Base-by-base conservation (phyloP, 108 stramenopile genomes). In the Fragilaria radians region DNA sequence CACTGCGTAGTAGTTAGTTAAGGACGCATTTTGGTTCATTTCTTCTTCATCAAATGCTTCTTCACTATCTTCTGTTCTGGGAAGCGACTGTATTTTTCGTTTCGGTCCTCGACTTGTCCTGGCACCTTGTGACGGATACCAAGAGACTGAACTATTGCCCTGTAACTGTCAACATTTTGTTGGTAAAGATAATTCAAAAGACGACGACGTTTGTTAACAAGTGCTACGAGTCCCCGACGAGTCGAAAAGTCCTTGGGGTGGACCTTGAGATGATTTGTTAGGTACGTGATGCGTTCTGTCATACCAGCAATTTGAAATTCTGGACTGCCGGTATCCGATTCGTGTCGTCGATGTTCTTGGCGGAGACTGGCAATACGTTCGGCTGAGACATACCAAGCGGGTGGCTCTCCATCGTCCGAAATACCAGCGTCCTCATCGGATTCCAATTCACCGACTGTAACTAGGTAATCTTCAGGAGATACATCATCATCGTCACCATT, bases 231-330 rank as follows among this genome's bases (percentile, higher is more conserved):
- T 34, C 97, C 97, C 26, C 97, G 88, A 22, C 94, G 89, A 53
- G 95, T 89, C 52, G 89, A 86, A 68, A 89, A 94, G 77, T 98
- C 97, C 61, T 96, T 93, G 53, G 95, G 95, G 65, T 98, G 85
- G 27, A 63, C 50, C 65, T 89, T 77, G 58, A 96, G 67, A 77
- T 98, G 97, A 57, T 82, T 73, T 27, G 97, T 96, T 23, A 98
- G 70, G 78, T 96, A 94, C 46, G 73, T 50, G 67, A 98, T 96
- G 52, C 93, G 86, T 69, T 96, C 94, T 33, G 95, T 96, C 81
- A 96, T 85, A 47, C 89, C 84, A 9, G 97, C 97, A 36, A 98
- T 84, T 72, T 96, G 95, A 64, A 75, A 91, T 70, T 94, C 92
- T 4, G 95, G 89, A 28, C 74, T 78, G 59, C 97, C 97, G 9